Evolutionary conservation across 2,329 filamentous ascomycete genomes (phyloP).

Genomic region (Monosporascus cannonballus): DNA sequence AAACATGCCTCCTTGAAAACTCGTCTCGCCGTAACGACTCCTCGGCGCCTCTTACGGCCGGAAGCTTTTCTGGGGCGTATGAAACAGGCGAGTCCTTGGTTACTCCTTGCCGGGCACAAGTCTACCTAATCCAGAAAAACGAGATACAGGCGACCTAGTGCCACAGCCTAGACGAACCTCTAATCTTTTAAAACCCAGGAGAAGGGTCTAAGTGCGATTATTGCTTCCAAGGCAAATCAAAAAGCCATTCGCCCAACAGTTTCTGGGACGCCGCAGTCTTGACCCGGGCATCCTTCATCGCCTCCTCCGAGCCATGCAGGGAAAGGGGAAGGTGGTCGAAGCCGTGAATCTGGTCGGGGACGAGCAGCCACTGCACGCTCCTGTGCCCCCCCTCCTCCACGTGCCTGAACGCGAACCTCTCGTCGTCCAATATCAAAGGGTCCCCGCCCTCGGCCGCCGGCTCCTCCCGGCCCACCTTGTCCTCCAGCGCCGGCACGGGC

Average conservation of each 20-base stretch:
- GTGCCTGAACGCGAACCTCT: slow-evolving; percentile 31
- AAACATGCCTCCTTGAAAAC: too few relatives aligned
- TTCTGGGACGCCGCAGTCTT: slow-evolving; percentile 26
- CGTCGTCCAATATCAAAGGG: slow-evolving; percentile 23
- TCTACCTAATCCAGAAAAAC: too few relatives aligned
- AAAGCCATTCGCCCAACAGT: slow-evolving; percentile 25
- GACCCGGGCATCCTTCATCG: slow-evolving; percentile 20
- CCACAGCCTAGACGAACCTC: too few relatives aligned
- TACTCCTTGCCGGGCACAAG: too few relatives aligned
- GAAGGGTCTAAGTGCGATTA: not conserved
- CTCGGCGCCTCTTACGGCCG: too few relatives aligned
- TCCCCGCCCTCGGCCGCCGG: slow-evolving; percentile 7
- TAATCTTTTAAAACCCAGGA: too few relatives aligned
- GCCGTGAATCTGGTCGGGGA: slow-evolving; percentile 35
- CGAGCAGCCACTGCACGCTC: slow-evolving; percentile 33
- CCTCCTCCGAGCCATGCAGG: slow-evolving; percentile 23
- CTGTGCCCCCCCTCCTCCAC: slow-evolving; percentile 11
- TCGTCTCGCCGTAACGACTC: too few relatives aligned
- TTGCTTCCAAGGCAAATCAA: slow-evolving; percentile 22
- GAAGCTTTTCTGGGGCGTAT: too few relatives aligned
- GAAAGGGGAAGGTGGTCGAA: slow-evolving; percentile 29
- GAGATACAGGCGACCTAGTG: too few relatives aligned
- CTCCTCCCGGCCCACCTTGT: slow-evolving; percentile 22
- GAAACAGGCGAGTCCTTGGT: too few relatives aligned
- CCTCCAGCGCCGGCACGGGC: slow-evolving; percentile 18